These are phyloP conservation scores for Haplosporangium sp. DNA, from an alignment of 371 early-diverging fungal genomes.

Conservation along the genomic window DNA sequence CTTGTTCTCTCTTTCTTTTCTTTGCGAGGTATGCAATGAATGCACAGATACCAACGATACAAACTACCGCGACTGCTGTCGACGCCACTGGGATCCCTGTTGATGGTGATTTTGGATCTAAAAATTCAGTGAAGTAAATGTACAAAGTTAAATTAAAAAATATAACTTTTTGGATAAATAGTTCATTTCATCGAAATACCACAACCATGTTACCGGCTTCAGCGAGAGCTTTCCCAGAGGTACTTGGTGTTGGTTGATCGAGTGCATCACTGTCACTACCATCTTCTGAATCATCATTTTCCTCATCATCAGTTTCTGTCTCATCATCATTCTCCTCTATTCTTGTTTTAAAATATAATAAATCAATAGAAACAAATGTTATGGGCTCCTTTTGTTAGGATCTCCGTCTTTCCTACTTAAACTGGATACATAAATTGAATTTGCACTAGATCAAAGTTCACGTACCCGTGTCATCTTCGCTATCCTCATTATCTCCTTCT, in stretches of 20 bases:
- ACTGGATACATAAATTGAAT: not conserved
- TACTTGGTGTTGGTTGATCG: not conserved
- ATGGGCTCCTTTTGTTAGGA: not conserved
- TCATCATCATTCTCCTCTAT: constrained; percentile 7
- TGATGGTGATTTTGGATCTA: not conserved
- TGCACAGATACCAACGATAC: constrained; percentile 19
- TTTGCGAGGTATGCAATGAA: constrained; percentile 25
- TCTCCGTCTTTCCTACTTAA: not conserved
- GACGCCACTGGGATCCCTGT: constrained; percentile 30
- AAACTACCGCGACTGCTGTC: constrained; percentile 15
- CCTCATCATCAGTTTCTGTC: not conserved
- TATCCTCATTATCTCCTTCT: constrained; percentile 2
- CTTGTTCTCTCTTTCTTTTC: constrained; percentile 24
- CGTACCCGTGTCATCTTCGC: not conserved
- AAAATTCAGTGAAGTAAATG: not conserved
- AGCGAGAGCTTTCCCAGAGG: constrained; percentile 7
- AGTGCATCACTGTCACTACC: not conserved
- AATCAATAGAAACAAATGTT: not conserved
- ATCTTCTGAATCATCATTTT: not conserved
- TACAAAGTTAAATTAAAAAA: not conserved
- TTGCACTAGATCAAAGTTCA: not conserved
- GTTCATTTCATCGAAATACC: not conserved
- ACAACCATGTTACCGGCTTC: constrained; percentile 9
- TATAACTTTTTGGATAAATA: no score
- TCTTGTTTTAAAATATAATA: constrained; percentile 1